Base-by-base conservation (phyloP, 2,329 filamentous ascomycete genomes). In the Chalara sp. region DNA sequence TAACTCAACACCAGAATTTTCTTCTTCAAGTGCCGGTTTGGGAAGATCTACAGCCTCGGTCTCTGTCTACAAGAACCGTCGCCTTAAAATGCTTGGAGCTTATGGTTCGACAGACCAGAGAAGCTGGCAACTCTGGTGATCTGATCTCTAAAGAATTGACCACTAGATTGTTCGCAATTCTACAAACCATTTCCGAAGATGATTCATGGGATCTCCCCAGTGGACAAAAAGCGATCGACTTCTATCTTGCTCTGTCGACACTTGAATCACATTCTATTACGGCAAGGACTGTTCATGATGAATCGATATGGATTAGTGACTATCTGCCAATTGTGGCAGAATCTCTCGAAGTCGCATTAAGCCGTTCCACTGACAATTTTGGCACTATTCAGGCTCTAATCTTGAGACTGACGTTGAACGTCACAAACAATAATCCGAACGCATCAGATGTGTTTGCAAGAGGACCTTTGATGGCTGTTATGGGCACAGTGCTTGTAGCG, bases 381-480 rank as follows among this genome's bases (percentile, higher is more conserved):
- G 72, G 69, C 32, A 67, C 51, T 10, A 48, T 58, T 6, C 62
- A 65, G 32, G 32, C 55, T n/a, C 46, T 64, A 30, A 50, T 65
- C 21, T 43, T 92, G 44, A 82, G 87, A 51, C 76, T 96, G 4
- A 84, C 88, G 35, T 78, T 96, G 56, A 95, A 95, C 61, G 76
- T 91, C 46, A 93, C 90, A 6, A 96, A 96, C 70, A 88, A 89
- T 59, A 87, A 87, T 54, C 70, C 78, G 0, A 72, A 74, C 11
- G 82, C 88, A 10, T 89, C 87, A 40, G 76, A 80, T 32, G 72
- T 80, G 3, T 89, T 95, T 60, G 78, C 85, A 32, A 73, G 79
- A n/a, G 74, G 75, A 47, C 72, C 73, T 6, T 69, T 86, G 7
- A 72, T 83, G 51, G 64, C 71, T 39, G 60, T 67, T 52, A 64